These are phyloP conservation scores for Sporothrix pseudoabietina DNA, from an alignment of 2,329 filamentous ascomycete genomes.

Conservation along the genomic window DNA sequence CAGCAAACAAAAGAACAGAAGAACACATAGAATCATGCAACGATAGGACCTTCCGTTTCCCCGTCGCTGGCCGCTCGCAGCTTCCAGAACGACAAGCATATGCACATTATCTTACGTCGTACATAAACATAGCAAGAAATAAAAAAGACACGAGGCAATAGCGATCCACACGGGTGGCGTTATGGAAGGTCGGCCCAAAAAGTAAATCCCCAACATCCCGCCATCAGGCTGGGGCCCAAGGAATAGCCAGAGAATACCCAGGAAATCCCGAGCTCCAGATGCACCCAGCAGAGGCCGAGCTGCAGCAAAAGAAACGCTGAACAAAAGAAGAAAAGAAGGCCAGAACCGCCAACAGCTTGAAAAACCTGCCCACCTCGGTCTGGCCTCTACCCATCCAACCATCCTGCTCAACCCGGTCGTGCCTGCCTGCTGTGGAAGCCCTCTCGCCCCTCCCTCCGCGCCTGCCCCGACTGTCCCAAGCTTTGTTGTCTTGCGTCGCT, in stretches of 20 bases:
- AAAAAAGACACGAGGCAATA: background rate
- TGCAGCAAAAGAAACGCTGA: background rate
- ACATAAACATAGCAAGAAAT: background rate
- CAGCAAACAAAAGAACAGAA: slow-evolving; percentile 21
- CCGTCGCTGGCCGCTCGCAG: slow-evolving; percentile 13
- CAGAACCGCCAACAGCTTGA: background rate
- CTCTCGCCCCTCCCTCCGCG: background rate
- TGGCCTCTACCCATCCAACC: slow-evolving; percentile 6
- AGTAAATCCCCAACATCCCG: slow-evolving; percentile 31
- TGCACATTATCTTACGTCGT: background rate
- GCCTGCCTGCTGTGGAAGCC: slow-evolving; percentile 1
- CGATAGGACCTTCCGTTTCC: slow-evolving; percentile 14
- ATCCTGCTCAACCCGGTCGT: slow-evolving; percentile 8
- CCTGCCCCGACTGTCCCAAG: slow-evolving; percentile 29
- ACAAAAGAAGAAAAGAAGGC: background rate
- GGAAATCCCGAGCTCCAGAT: slow-evolving; percentile 19
- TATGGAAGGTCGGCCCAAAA: slow-evolving; percentile 14
- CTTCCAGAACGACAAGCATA: slow-evolving; percentile 5
- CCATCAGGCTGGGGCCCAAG: background rate
- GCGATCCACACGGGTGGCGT: slow-evolving; percentile 24
- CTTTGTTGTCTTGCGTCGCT: slow-evolving; percentile 24
- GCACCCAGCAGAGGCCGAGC: background rate
- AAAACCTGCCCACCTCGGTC: slow-evolving; percentile 27
- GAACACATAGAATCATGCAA: background rate
- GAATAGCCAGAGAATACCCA: slow-evolving; percentile 7